Evolutionary conservation across 257 asterid species (phyloP).

Genomic region (Solanum clarkiae): DNA sequence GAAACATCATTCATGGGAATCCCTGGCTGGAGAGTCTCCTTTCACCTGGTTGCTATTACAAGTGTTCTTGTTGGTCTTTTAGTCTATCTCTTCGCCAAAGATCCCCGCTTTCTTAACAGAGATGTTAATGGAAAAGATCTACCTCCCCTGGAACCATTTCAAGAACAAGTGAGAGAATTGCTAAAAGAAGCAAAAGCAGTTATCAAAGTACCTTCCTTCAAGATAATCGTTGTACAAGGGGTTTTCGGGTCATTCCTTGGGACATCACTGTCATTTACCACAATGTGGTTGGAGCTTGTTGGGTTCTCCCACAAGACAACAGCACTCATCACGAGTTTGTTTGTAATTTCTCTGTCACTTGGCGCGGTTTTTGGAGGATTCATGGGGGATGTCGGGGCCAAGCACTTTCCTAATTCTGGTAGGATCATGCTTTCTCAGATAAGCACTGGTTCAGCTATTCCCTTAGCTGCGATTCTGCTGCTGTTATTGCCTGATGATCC

Average conservation of each 20-base stretch:
- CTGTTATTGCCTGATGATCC: constrained; percentile 63
- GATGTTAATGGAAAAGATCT: constrained; percentile 24
- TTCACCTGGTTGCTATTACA: constrained; percentile 52
- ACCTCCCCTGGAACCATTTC: not conserved
- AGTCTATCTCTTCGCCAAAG: constrained; percentile 52
- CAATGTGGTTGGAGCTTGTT: constrained; percentile 8
- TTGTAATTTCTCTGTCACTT: constrained; percentile 45
- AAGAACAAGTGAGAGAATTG: not conserved
- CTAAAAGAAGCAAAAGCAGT: constrained; percentile 61
- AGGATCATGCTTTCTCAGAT: constrained; percentile 69
- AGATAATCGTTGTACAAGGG: constrained; percentile 4
- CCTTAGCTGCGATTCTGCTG: constrained; percentile 66
- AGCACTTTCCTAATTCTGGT: constrained; percentile 59
- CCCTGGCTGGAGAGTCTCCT: constrained; percentile 85
- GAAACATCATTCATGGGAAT: constrained; percentile 60
- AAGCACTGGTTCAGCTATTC: constrained; percentile 75
- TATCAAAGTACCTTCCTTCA: not conserved
- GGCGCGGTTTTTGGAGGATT: constrained; percentile 78
- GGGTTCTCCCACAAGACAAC: constrained; percentile 46
- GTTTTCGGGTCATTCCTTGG: constrained; percentile 1
- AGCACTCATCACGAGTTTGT: constrained; percentile 43
- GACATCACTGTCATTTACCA: constrained; percentile 1
- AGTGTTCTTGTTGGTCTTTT: constrained; percentile 59
- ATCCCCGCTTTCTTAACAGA: constrained; percentile 38
- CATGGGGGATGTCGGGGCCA: constrained; percentile 63